A percentile compares a stretch with the other conserved stretches of the same genome.
Evolutionary conservation across 148 eudicot genomes (phyloP).

Genomic region (Linanthus parryae): DNA sequence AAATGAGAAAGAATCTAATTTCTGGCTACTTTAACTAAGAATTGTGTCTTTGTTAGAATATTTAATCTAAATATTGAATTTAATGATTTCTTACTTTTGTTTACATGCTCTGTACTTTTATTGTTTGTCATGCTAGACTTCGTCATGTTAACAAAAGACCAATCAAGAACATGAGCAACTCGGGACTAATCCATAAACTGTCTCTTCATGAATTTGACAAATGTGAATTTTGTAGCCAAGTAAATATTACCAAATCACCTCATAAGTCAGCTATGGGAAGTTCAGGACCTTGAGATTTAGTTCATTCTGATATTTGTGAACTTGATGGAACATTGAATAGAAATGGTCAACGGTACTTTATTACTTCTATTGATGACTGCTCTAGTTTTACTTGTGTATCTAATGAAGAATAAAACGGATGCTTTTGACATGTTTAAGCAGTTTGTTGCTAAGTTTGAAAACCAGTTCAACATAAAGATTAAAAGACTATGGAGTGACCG

Average conservation of each 20-base stretch:
- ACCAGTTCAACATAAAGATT: constrained; percentile 3
- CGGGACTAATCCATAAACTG: neutral
- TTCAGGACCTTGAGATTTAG: neutral
- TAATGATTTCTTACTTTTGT: no score
- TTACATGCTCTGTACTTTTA: neutral
- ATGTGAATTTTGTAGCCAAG: constrained; percentile 4
- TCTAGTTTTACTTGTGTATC: constrained; percentile 6
- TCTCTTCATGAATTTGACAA: neutral
- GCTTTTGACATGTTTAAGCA: neutral
- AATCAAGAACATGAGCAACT: neutral
- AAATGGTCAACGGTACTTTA: constrained; percentile 8
- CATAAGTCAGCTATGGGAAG: neutral
- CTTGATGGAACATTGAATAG: neutral
- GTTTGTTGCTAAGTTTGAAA: neutral
- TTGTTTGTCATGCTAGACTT: neutral
- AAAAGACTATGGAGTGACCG: constrained; percentile 4
- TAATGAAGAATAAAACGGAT: neutral
- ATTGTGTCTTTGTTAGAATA: neutral
- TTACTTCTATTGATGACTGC: constrained; percentile 8
- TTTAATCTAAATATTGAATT: constrained; percentile 7
- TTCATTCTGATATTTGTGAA: constrained; percentile 14
- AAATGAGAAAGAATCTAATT: constrained; percentile 4
- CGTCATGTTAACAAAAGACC: neutral
- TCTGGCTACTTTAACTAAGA: constrained; percentile 3
- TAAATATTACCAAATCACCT: constrained; percentile 5